phyloP scores from a whole-genome alignment of 2,329 filamentous ascomycete genomes.

The Aureobasidium melanogenum region DNA sequence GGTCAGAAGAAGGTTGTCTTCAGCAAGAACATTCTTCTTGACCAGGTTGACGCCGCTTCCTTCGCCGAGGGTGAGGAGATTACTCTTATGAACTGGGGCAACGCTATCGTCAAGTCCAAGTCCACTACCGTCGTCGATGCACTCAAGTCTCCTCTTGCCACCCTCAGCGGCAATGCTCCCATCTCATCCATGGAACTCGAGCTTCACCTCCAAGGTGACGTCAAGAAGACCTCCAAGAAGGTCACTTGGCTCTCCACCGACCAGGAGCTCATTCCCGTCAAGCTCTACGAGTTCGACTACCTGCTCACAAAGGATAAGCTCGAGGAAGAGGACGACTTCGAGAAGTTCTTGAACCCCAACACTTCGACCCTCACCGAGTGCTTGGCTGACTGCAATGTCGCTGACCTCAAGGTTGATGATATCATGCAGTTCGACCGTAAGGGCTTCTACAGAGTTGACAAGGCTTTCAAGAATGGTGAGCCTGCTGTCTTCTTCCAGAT shows the following conservation, averaged over 20 bases:
- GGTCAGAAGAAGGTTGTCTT: conserved; percentile 81
- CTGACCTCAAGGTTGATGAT: conserved; percentile 70
- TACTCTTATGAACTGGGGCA: conserved; percentile 95
- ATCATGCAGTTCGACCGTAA: conserved; percentile 94
- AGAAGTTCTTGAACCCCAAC: conserved; percentile 56
- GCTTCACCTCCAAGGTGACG: conserved; percentile 84
- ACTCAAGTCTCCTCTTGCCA: conserved; percentile 32
- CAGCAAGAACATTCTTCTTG: conserved; percentile 65
- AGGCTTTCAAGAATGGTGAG: conserved; percentile 48
- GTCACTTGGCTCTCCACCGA: conserved; percentile 82
- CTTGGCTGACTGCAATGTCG: conserved; percentile 72
- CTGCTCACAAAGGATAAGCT: conserved; percentile 88
- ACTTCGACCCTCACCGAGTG: conserved; percentile 69
- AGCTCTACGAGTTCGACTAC: conserved; percentile 92
- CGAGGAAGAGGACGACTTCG: conserved; percentile 74
- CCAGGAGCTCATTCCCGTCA: conserved; percentile 69
- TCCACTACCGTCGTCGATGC: conserved; percentile 33
- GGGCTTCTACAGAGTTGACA: conserved; percentile 83
- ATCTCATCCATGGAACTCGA: conserved; percentile 69
- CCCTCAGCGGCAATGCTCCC: conserved; percentile 36
- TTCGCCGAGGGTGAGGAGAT: conserved; percentile 85
- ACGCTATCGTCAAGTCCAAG: conserved; percentile 67
- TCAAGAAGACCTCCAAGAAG: conserved; percentile 95
- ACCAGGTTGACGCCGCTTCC: conserved; percentile 74
- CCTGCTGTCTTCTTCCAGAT: conserved; percentile 60